phyloP scores from a whole-genome alignment of 163 green algal species.

The Chlamydomonas reinhardtii region DNA sequence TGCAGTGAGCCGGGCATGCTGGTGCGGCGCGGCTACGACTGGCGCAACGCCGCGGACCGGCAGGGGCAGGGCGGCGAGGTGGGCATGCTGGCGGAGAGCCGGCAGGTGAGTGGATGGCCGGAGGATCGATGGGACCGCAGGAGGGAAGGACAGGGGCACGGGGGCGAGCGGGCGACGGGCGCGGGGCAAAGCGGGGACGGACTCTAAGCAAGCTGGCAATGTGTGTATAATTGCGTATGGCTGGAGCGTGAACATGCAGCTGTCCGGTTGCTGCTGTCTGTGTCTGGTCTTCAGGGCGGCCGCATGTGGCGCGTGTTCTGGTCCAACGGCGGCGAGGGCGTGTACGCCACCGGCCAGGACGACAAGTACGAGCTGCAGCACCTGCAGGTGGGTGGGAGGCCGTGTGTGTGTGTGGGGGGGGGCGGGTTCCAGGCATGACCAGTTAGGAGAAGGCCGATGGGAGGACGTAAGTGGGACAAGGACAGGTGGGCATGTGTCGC shows the following conservation, averaged over 20 bases:
- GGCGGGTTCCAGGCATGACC: neutral
- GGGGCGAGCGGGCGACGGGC: too few relatives aligned
- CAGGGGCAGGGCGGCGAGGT: slow-evolving; percentile 1
- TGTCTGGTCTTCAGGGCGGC: neutral
- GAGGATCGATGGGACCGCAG: too few relatives aligned
- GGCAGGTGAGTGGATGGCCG: too few relatives aligned
- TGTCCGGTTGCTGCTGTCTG: too few relatives aligned
- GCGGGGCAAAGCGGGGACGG: too few relatives aligned
- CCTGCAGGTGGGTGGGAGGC: slow-evolving; percentile 2
- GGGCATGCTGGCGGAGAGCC: neutral
- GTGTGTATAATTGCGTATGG: too few relatives aligned
- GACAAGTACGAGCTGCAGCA: slow-evolving; percentile 28
- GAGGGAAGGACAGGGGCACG: too few relatives aligned
- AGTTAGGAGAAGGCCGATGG: too few relatives aligned
- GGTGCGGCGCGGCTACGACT: slow-evolving; percentile 21
- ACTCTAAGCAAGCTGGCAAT: too few relatives aligned
- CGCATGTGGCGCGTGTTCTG: slow-evolving; percentile 3
- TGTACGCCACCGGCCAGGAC: neutral
- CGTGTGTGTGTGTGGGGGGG: neutral
- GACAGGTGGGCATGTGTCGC: too few relatives aligned
- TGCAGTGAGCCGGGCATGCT: slow-evolving; percentile 13
- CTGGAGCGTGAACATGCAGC: too few relatives aligned
- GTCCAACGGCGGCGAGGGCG: neutral
- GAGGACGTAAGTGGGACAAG: too few relatives aligned
- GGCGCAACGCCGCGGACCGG: neutral